Base-by-base conservation (phyloP, 2,329 filamentous ascomycete species). In the Cladosporium halotolerans region DNA sequence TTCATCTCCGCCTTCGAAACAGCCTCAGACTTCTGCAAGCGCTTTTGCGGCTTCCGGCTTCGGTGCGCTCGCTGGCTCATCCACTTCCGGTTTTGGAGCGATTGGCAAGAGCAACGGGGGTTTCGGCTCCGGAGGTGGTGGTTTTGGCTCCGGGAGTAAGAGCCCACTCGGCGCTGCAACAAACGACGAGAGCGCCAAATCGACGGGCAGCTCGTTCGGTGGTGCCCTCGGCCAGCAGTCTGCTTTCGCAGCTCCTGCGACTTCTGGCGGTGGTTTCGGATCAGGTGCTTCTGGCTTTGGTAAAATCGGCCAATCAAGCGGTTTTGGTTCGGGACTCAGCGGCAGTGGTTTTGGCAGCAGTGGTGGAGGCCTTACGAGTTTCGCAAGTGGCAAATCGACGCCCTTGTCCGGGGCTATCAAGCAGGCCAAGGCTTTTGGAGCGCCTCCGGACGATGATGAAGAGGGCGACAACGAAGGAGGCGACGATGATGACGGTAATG, bases 371-470 rank as follows among this genome's bases (percentile, higher is more conserved):
- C 70, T 90, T 9, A 78, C 79, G 2, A 86, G 79, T 60, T 96
- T 95, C 70, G 88, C 84, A 40, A 68, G 63, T 39, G 64, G 65
- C 41, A 68, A 63, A 54, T 57, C 63, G 14, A 52, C 84, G 43
- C 78, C 83, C 18, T 54, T 66, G 33, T 61, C 60, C 36, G 69
- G 70, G 16, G 80, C 78, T 47, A 71, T 74, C 54, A 76, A 77
- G 55, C 76, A 82, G 11, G 77, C 79, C 3, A 88, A 82, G 69
- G 80, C 88, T 0, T 93, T 96, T 66, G 89, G 89, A 32, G 86
- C 88, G 10, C 81, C 88, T 1, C 83, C 84, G 38, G 85, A 81
- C 55, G 83, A 84, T 45, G 77, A 74, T 1, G 71, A 70, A 28
- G 74, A 76, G 13, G 78, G 78, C 13, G 82, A 80, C 43, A 78